Base-by-base conservation (phyloP, 306 rosid species). In the Adenanthera pavonina region DNA sequence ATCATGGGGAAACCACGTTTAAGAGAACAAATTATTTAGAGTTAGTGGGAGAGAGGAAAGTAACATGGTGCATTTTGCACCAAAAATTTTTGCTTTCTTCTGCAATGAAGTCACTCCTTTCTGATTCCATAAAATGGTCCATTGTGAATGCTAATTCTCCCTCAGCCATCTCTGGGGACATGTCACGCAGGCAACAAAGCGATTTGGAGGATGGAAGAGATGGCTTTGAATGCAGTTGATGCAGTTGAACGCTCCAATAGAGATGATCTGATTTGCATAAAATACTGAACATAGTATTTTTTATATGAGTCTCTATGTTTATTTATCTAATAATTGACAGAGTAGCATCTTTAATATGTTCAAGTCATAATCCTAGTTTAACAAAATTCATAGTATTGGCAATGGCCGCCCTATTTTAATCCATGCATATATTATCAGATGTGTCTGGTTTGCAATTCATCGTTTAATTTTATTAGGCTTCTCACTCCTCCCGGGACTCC, bases 401-500 rank as follows among this genome's bases (percentile, higher is more conserved):
- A 47, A 34, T 13, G n/a, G 66, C 54, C 44, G 2, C 56, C 54
- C n/a, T 12, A 41, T 36, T 25, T 30, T 3, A 40, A 3, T 9
- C 4, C 56, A 46, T 33, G 47, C 47, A 72, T 60, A 15, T 25
- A 40, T 13, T 2, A 20, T 25, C 36, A 36, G 38, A 9, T 80
- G 40, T 53, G 57, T 20, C 8, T 52, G 65, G 72, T 73, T 85
- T 74, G 81, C 57, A 64, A 78, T 76, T 69, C 11, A 38, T 15
- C 44, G 36, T 70, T 87, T 64, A 70, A 10, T 85, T 80, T 83
- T 77, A 49, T 52, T 84, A 95, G 99, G 99, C 99, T 95, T 85
- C 99, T 95, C 78, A 91, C 99, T 80, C 99, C 99, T 71, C 99
- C 99, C 7, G 99, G 91, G 75, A 95, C 99, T 47, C 98, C 99